Evolutionary conservation across 139 green algal species (phyloP).

Genomic region (Coelastrella sp.): DNA sequence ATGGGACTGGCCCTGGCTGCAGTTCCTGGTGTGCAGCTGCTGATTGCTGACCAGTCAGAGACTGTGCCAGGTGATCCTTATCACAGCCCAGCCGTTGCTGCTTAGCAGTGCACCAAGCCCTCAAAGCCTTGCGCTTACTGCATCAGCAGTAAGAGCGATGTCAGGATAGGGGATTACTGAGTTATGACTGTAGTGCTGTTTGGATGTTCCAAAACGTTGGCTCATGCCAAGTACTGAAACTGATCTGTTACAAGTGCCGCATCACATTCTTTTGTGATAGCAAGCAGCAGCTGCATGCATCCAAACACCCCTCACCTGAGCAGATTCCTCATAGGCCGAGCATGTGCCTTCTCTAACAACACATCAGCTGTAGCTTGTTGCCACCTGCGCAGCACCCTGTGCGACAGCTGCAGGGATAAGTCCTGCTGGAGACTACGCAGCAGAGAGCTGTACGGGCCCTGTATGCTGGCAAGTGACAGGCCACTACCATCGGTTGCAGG

Average conservation of each 20-base stretch:
- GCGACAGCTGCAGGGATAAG: neutral
- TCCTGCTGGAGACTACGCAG: neutral
- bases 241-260: too few relatives aligned
- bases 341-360: slow-evolving; percentile 3
- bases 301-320: neutral
- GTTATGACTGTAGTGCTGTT: too few relatives aligned
- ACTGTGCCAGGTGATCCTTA: neutral
- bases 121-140: slow-evolving; percentile 35
- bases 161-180: too few relatives aligned
- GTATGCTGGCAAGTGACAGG: neutral
- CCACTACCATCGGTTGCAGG: neutral
- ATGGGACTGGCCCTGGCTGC: too few relatives aligned
- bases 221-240: too few relatives aligned
- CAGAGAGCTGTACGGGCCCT: neutral
- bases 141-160: neutral
- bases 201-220: too few relatives aligned
- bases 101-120: slow-evolving; percentile 3
- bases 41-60: neutral
- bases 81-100: neutral
- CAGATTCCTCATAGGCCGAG: slow-evolving; percentile 20
- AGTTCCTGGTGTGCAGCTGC: neutral
- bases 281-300: neutral
- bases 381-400: slow-evolving; percentile 22
- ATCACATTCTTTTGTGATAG: too few relatives aligned
- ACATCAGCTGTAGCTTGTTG: slow-evolving; percentile 21